Conservation (phyloP, 495 filamentous ascomycete genomes). For the Lasiosphaeris hirsuta region DNA sequence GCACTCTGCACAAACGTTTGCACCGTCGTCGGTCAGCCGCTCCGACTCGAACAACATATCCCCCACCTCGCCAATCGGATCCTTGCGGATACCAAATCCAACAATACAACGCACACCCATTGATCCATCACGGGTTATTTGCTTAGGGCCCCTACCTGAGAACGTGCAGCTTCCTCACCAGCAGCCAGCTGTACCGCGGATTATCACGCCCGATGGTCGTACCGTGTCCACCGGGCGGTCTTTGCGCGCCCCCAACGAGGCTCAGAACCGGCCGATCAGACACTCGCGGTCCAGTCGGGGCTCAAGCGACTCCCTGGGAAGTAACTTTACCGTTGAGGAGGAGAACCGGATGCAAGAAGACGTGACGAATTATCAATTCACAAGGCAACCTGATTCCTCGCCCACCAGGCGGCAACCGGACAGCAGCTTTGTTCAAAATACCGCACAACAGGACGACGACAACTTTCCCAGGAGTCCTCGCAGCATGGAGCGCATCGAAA, state of each 20-base stretch:
- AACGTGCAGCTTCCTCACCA: constrained; percentile 43
- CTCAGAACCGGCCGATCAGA: constrained; percentile 10
- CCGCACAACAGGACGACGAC: constrained; percentile 8
- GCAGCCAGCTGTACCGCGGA: constrained; percentile 34
- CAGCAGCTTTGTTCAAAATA: too few relatives aligned
- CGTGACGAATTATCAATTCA: constrained; percentile 9
- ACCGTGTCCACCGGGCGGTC: constrained; percentile 9
- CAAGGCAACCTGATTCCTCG: background rate
- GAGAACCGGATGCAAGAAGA: constrained; percentile 26
- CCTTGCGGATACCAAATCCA: constrained; percentile 30
- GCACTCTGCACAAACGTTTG: constrained; percentile 28
- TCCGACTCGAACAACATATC: constrained; percentile 33
- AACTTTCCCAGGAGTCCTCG: constrained; percentile 28
- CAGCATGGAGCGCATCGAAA: constrained; percentile 38
- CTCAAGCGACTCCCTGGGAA: constrained; percentile 47
- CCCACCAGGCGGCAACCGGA: too few relatives aligned
- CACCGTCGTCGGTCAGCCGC: constrained; percentile 32
- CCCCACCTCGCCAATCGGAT: constrained; percentile 25
- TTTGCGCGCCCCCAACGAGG: constrained; percentile 17
- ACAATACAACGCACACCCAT: constrained; percentile 46
- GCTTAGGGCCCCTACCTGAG: constrained; percentile 48
- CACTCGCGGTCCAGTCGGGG: constrained; percentile 23
- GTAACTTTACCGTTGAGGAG: constrained; percentile 50
- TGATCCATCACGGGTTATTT: constrained; percentile 48
- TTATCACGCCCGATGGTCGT: constrained; percentile 32